Conservation (phyloP, 441 rosid species). For the Syzygium syzygioides region DNA sequence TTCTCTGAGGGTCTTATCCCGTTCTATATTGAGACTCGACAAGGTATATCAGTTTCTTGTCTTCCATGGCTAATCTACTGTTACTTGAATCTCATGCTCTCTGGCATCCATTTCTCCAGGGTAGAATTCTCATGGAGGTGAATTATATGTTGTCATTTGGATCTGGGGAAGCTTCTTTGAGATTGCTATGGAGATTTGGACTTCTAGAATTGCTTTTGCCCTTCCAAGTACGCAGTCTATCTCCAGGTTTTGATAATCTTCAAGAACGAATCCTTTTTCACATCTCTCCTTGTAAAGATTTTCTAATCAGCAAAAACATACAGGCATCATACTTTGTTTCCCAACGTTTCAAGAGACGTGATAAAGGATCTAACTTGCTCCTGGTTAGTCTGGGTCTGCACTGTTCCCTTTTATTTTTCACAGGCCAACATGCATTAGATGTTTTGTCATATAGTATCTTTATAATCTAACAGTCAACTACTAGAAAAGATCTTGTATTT, state of each 20-base stretch:
- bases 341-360: conserved; percentile 54
- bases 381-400: conserved; percentile 24
- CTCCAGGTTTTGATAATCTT: neutral
- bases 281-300: neutral
- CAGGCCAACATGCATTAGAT: neutral
- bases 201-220: conserved; percentile 79
- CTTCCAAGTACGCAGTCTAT: conserved; percentile 33
- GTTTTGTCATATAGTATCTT: neutral
- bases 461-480: neutral
- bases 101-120: conserved; percentile 29
- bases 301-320: neutral
- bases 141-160: conserved; percentile 97
- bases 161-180: conserved; percentile 84
- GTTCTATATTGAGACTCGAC: conserved; percentile 59
- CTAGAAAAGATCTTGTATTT: neutral
- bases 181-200: conserved; percentile 79
- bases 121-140: conserved; percentile 89
- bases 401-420: neutral
- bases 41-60: conserved; percentile 39
- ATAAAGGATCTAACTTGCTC: conserved; percentile 62
- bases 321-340: conserved; percentile 63
- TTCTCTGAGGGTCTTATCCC: conserved; percentile 48
- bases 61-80: neutral
- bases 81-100: conserved; percentile 3
- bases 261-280: neutral